phyloP scores from a whole-genome alignment of 768 basidiomycete species.

The Chalciporus sphaerocephalus region DNA sequence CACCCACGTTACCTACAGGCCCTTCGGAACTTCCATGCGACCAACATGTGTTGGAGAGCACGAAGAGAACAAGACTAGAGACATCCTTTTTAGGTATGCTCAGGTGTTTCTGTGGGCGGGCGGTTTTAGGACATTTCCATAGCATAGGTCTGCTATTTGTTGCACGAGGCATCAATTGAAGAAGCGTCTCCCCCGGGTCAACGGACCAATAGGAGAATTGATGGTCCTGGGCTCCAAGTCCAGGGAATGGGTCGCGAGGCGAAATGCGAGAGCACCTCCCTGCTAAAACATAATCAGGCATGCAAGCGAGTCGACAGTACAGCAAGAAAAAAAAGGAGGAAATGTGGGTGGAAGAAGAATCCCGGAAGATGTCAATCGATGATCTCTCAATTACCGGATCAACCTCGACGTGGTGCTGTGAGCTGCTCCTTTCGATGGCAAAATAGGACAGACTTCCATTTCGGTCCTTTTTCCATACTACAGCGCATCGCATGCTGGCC shows the following conservation, averaged over 20 bases:
- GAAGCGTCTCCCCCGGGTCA: conserved; percentile 47
- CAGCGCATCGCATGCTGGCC: neutral
- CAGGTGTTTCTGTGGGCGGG: neutral
- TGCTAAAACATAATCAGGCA: conserved; percentile 21
- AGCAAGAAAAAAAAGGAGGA: neutral
- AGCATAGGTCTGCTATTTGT: conserved; percentile 42
- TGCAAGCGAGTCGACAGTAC: neutral
- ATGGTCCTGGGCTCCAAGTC: conserved; percentile 34
- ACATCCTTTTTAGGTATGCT: neutral
- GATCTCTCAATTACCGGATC: neutral
- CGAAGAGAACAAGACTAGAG: conserved; percentile 14
- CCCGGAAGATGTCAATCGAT: neutral
- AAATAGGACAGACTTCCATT: conserved; percentile 5
- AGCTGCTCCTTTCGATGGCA: conserved; percentile 1
- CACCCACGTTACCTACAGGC: conserved; percentile 1
- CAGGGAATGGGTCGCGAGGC: conserved; percentile 39
- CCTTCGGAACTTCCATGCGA: conserved; percentile 51
- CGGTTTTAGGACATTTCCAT: conserved; percentile 7
- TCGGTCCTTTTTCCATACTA: neutral
- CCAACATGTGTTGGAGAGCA: conserved; percentile 50
- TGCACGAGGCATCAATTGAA: conserved; percentile 57
- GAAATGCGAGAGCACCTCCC: conserved; percentile 65
- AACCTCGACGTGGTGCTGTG: neutral
- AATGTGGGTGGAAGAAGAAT: neutral
- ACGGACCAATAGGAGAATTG: conserved; percentile 49